phyloP scores from a whole-genome alignment of 2,329 filamentous ascomycete species.

The Chaetomiaceae sp. region DNA sequence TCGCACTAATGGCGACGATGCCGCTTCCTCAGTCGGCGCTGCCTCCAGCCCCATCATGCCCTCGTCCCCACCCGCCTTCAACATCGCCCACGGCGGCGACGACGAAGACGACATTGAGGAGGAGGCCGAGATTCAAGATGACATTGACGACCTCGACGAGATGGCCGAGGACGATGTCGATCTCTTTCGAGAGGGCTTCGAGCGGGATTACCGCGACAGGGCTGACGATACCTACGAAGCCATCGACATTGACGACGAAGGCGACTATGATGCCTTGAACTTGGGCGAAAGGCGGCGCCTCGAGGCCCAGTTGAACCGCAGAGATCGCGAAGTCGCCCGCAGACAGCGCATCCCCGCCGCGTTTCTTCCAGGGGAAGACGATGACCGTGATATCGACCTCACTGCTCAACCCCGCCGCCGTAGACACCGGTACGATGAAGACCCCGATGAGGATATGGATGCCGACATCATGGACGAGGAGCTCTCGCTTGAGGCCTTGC shows the following conservation, averaged over 20 bases:
- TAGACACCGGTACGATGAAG: constrained; percentile 89
- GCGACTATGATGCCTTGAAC: constrained; percentile 67
- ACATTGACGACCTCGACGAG: constrained; percentile 74
- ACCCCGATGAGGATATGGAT: constrained; percentile 85
- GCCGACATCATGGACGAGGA: constrained; percentile 95
- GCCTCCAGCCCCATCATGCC: constrained; percentile 58
- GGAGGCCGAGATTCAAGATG: constrained; percentile 67
- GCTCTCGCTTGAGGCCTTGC: constrained; percentile 82
- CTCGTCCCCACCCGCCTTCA: constrained; percentile 61
- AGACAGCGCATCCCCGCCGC: constrained; percentile 65
- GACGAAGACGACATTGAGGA: constrained; percentile 70
- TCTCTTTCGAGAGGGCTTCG: constrained; percentile 69
- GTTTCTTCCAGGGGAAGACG: constrained; percentile 76
- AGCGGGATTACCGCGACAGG: constrained; percentile 66
- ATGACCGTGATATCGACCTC: constrained; percentile 78
- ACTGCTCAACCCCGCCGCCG: constrained; percentile 80
- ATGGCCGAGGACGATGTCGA: constrained; percentile 78
- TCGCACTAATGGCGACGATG: constrained; percentile 49
- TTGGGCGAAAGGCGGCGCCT: constrained; percentile 63
- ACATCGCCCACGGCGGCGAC: constrained; percentile 62
- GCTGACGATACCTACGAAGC: constrained; percentile 67
- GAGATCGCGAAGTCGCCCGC: constrained; percentile 67
- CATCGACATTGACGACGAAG: constrained; percentile 72
- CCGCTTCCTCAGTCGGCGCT: constrained; percentile 46
- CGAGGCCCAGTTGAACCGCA: constrained; percentile 67